phyloP scores from a whole-genome alignment of 148 eudicot species.

The Amaranthus hypochondriacus region DNA sequence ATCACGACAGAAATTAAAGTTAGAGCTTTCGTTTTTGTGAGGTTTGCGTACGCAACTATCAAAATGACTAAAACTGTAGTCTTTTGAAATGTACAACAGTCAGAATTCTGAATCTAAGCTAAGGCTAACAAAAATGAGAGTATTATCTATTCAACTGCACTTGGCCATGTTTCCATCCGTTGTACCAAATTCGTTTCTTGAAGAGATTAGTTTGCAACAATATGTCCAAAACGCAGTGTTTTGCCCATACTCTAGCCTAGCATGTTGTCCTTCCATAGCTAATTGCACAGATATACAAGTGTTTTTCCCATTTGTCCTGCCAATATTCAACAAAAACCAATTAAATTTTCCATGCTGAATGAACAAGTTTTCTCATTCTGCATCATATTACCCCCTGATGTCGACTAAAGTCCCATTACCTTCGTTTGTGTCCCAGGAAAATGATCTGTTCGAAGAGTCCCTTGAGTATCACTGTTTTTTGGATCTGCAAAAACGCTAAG shows the following conservation, averaged over 20 bases:
- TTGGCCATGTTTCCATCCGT: conserved; percentile 10
- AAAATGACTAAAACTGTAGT: too few relatives aligned
- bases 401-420: conserved; percentile 24
- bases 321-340: conserved; percentile 3
- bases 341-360: not conserved
- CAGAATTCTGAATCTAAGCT: not conserved
- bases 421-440: conserved; percentile 89
- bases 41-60: too few relatives aligned
- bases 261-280: conserved; percentile 68
- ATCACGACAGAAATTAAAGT: too few relatives aligned
- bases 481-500: conserved; percentile 72
- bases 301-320: conserved; percentile 78
- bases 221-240: not conserved
- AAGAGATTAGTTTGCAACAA: not conserved
- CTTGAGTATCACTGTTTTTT: conserved; percentile 79
- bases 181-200: conserved; percentile 24
- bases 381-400: too few relatives aligned
- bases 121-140: not conserved
- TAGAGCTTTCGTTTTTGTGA: too few relatives aligned
- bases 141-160: conserved; percentile 7
- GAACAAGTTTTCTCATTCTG: too few relatives aligned
- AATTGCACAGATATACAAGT: conserved; percentile 55
- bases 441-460: conserved; percentile 77
- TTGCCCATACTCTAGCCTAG: conserved; percentile 22
- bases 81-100: too few relatives aligned